A percentile compares a stretch with the other conserved stretches of the same genome.
Evolutionary conservation across 106 monocot species (phyloP).

Genomic region (Vanilla planifolia): DNA sequence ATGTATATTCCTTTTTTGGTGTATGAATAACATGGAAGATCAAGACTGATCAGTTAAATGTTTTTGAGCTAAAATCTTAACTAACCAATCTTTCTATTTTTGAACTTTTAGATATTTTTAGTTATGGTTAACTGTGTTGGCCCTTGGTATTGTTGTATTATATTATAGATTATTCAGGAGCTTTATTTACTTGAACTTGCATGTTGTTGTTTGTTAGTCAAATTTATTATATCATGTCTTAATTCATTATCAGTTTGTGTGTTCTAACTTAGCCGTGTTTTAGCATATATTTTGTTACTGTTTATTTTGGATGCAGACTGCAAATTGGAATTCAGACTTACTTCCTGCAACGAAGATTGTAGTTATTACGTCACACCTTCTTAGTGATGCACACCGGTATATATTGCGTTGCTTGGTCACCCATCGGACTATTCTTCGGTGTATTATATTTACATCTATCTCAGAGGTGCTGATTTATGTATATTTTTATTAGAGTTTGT

Average conservation of each 20-base stretch:
- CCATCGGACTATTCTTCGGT: constrained; percentile 46
- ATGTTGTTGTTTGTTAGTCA: not conserved
- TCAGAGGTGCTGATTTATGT: constrained; percentile 62
- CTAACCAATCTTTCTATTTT: too few species aligned
- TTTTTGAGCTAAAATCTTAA: too few species aligned
- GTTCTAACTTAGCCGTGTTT: not conserved
- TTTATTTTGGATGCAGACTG: constrained; percentile 34
- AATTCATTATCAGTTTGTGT: not conserved
- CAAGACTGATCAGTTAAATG: too few species aligned
- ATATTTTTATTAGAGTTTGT: not conserved
- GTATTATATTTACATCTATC: constrained; percentile 80
- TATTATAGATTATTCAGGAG: not conserved
- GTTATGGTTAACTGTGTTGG: too few species aligned
- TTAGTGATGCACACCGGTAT: constrained; percentile 93
- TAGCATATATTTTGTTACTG: not conserved
- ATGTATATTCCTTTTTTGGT: too few species aligned
- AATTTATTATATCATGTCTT: not conserved
- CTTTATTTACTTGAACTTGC: not conserved
- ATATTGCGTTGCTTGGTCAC: constrained; percentile 72
- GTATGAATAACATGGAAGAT: too few species aligned
- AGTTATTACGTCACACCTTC: constrained; percentile 75
- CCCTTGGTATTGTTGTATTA: too few species aligned
- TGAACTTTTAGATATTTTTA: too few species aligned
- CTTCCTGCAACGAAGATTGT: constrained; percentile 62
- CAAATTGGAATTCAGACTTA: constrained; percentile 51